Base-by-base conservation (phyloP, 495 filamentous ascomycete species). In the Parathielavia hyrcaniae region DNA sequence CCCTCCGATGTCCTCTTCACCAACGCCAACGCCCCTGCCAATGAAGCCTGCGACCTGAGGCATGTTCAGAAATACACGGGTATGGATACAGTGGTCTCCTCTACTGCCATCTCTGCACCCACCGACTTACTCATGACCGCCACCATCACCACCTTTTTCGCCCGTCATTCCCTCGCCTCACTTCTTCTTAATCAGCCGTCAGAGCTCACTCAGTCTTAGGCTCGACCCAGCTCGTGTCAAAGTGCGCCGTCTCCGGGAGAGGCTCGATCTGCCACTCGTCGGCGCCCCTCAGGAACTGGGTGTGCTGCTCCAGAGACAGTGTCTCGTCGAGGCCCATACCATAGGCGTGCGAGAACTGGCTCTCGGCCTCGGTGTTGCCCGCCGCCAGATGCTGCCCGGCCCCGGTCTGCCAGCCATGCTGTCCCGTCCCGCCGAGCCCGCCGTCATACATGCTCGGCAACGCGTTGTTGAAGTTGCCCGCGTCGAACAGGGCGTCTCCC, bases 251-350 rank as follows among this genome's bases (percentile, higher is more conserved):
- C 4, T 69, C 68, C n/a, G 58, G 36, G 20, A 75, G 61, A 6
- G 64, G 55, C 34, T 75, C 69, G 36, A 71, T 59, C 35, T 72
- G 65, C 61, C 69, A 71, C 2, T 69, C 67, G 14, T 61, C 62
- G 9, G 62, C 53, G 4, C 60, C 61, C 16, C 49, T 39, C 39
- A 69, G 50, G 36, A 48, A 61, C 35, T 65, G 59, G 12, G 53
- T 17, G 14, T 64, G 57, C 53, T 66, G 64, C 49, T 64, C 66
- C 7, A 64, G 47, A 11, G 61, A 61, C 46, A 69, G 48, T 12
- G 65, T 64, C 49, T 67, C 64, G 20, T 65, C 57, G 1, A 66
- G 55, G 8, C 64, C 64, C 30, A 63, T n/a, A 6, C 26, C 26
- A 35, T 47, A 57, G 41, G 45, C 50, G 16, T 63, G 55, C n/a